Evolutionary conservation across 805 yeast species (phyloP), one percentile per base, ranked within the genome.

Genomic region (Yamadazyma philogaea): DNA sequence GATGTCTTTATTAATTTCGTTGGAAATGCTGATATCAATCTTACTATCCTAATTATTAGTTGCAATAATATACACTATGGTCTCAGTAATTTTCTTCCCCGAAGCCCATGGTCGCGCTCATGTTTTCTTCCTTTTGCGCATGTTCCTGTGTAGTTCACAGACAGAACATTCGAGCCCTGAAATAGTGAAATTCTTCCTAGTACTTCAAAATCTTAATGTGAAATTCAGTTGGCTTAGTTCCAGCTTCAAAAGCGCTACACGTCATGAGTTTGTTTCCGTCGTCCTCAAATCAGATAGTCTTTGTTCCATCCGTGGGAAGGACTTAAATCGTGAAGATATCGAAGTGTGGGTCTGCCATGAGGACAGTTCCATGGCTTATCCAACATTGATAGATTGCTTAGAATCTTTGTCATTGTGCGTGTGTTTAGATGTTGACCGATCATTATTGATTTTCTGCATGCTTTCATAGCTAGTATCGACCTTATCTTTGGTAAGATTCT

Each of bases 291-390:
- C 12, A 11, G 10, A 24, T 24, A 24, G 8, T 24, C 28, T 4
- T 11, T n/a, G 10, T n/a, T n/a, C 28, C 28, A 24, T 24, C 28
- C 15, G n/a, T 24, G 24, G 8, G 11, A 4, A 16, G 49, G 41
- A 17, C 57, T 52, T 24, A 83, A 55, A 43, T 86, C 88, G 46
- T 82, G 78, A 45, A 91, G 68, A 61, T 91, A 97, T 42, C 99
- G 74, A 84, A 93, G 81, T 1, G 99, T 93, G 0, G 99, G 99
- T 49, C 99, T 70, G 0, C 99, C 99, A 63, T 93, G 99, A 0
- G 99, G 99, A 56, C 89, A 81, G 53, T 83, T 84, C 99, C 99
- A 93, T 0, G 99, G 99, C 57, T 87, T 87, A 47, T 88, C 90
- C 30, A 93, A 68, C 0, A 60, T 66, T 10, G 91, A 78, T 40